phyloP scores from a whole-genome alignment of 2,329 filamentous ascomycete genomes.

The Diplocarpon mali region DNA sequence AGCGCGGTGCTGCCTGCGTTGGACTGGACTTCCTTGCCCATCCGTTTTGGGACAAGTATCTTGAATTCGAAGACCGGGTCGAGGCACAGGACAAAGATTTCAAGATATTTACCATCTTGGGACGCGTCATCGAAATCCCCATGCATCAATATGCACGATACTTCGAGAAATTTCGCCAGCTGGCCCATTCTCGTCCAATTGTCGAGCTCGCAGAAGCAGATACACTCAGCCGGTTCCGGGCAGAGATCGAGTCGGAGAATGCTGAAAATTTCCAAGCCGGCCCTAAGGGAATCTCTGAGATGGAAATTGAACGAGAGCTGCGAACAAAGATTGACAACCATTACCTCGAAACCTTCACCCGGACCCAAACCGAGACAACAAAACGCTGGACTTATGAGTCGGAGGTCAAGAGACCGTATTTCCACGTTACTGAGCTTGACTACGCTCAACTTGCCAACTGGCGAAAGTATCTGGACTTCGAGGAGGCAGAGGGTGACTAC shows the following conservation, averaged over 20 bases:
- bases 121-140: conserved; percentile 75
- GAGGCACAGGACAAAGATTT: conserved; percentile 73
- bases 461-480: conserved; percentile 94
- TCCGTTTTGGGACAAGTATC: conserved; percentile 98
- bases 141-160: conserved; percentile 95
- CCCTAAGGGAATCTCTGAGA: conserved; percentile 46
- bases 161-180: conserved; percentile 76
- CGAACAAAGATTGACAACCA: conserved; percentile 68
- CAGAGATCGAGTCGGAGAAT: conserved; percentile 60
- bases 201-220: conserved; percentile 61
- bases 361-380: conserved; percentile 76
- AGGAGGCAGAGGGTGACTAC: conserved; percentile 75
- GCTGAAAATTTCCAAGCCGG: conserved; percentile 36
- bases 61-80: conserved; percentile 89
- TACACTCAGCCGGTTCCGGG: conserved; percentile 53
- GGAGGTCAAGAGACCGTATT: conserved; percentile 91
- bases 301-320: conserved; percentile 75
- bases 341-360: conserved; percentile 70
- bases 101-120: conserved; percentile 74
- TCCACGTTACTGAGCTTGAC: conserved; percentile 89
- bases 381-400: conserved; percentile 94
- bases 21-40: conserved; percentile 90
- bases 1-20: conserved; percentile 73
- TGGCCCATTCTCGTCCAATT: conserved; percentile 63
- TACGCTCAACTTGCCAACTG: conserved; percentile 77